phyloP scores from a whole-genome alignment of 108 stramenopile genomes.

The Phaeodactylum tricornutum region DNA sequence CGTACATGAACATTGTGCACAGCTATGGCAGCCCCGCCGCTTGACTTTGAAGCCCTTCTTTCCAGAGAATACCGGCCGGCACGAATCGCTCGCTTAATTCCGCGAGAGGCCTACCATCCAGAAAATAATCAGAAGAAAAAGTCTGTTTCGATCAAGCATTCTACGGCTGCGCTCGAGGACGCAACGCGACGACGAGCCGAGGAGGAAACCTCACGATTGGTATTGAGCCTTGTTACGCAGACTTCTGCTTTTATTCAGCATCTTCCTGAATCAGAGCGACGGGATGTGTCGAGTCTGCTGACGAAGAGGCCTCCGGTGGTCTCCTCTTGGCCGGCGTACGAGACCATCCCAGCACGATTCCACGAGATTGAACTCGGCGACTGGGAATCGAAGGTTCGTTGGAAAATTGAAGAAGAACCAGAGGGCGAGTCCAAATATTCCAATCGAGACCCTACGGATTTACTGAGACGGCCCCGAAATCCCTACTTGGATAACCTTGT shows the following conservation, averaged over 20 bases:
- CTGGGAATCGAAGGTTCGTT: slow-evolving; percentile 78
- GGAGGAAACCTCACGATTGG: slow-evolving; percentile 26
- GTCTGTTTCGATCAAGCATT: background rate
- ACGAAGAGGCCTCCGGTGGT: too few species aligned
- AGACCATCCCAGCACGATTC: slow-evolving; percentile 32
- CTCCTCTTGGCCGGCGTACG: slow-evolving; percentile 1
- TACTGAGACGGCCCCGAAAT: slow-evolving; percentile 30
- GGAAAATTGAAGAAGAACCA: slow-evolving; percentile 47
- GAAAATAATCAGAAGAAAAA: slow-evolving; percentile 8
- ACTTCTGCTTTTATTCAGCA: slow-evolving; percentile 26
- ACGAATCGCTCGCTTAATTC: slow-evolving; percentile 18
- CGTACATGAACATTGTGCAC: too few species aligned
- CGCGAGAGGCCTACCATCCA: slow-evolving; percentile 7
- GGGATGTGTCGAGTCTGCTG: background rate
- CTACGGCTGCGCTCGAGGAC: background rate
- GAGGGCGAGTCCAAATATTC: slow-evolving; percentile 4
- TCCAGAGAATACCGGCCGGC: slow-evolving; percentile 34
- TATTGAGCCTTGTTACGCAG: slow-evolving; percentile 25
- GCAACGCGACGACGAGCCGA: slow-evolving; percentile 1
- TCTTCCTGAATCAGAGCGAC: slow-evolving; percentile 6
- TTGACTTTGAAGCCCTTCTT: slow-evolving; percentile 37
- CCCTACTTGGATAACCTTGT: slow-evolving; percentile 64
- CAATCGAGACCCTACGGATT: background rate
- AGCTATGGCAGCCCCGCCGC: background rate
- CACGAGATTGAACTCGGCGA: slow-evolving; percentile 64